phyloP scores from a whole-genome alignment of 805 yeast species.

The Cyberlindnera xylosilytica region DNA sequence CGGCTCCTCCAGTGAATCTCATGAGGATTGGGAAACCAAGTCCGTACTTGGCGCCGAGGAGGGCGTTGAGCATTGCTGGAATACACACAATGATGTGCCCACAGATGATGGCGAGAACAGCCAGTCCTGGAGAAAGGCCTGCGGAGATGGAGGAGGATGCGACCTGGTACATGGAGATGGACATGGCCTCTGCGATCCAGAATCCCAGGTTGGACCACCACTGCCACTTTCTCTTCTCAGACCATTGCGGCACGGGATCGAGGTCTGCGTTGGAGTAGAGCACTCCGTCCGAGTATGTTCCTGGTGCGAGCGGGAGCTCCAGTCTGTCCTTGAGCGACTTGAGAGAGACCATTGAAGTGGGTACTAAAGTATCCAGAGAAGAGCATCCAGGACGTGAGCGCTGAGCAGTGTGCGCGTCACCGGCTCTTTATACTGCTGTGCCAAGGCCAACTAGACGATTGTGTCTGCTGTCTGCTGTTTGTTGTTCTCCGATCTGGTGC shows the following conservation, averaged over 20 bases:
- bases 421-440: too few relatives aligned
- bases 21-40: slow-evolving; percentile 34
- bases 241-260: slow-evolving; percentile 58
- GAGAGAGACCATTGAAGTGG: slow-evolving; percentile 4
- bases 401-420: too few relatives aligned
- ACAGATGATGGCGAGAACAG: slow-evolving; percentile 25
- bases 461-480: too few relatives aligned
- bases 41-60: slow-evolving; percentile 32
- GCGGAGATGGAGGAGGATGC: slow-evolving; percentile 67
- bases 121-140: slow-evolving; percentile 60
- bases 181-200: slow-evolving; percentile 80
- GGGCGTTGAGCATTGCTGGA: slow-evolving; percentile 23
- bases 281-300: slow-evolving; percentile 23
- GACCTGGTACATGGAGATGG: slow-evolving; percentile 76
- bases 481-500: too few relatives aligned
- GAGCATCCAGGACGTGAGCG: too few relatives aligned
- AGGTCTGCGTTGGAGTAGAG: slow-evolving; percentile 60
- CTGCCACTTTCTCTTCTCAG: slow-evolving; percentile 67
- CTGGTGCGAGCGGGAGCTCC: slow-evolving; percentile 20
- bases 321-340: slow-evolving; percentile 6
- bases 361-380: neutral
- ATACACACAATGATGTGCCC: slow-evolving; percentile 29
- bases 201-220: slow-evolving; percentile 41
- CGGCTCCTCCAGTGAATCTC: slow-evolving; percentile 35
- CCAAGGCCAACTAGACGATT: too few relatives aligned